Percentiles rank a stretch among this genome's conserved stretches.
Conservation (phyloP, 2,329 filamentous ascomycete genomes). For the Shiraia sp. region DNA sequence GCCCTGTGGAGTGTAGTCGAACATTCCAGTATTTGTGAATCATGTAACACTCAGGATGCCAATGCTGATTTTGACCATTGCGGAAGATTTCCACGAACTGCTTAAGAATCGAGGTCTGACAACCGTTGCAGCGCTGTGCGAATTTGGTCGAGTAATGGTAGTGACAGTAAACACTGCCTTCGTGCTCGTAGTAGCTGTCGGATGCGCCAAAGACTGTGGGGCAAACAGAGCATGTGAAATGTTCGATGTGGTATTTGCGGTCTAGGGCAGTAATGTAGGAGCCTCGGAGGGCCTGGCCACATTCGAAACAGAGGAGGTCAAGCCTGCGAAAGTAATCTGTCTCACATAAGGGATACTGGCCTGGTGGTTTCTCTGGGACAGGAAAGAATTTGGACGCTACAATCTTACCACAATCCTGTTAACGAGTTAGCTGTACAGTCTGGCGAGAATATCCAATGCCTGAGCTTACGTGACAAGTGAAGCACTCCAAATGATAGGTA, state of each 20-base stretch:
- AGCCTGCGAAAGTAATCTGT: conserved; percentile 94
- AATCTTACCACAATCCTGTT: conserved; percentile 95
- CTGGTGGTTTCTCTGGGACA: conserved; percentile 84
- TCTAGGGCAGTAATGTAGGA: conserved; percentile 98
- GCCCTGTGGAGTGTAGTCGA: conserved; percentile 61
- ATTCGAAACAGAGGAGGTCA: conserved; percentile 87
- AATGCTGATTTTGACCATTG: conserved; percentile 97
- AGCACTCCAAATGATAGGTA: conserved; percentile 96
- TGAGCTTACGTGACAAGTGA: conserved; percentile 84
- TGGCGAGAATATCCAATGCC: too few relatives aligned
- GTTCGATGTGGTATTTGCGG: conserved; percentile 94
- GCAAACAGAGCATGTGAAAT: conserved; percentile 97
- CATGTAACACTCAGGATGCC: conserved; percentile 99
- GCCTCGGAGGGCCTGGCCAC: conserved; percentile 87
- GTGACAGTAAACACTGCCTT: conserved; percentile 94
- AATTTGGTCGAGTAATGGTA: conserved; percentile 99
- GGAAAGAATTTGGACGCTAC: conserved; percentile 99
- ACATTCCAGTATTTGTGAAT: conserved; percentile 99
- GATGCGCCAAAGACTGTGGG: conserved; percentile 97
- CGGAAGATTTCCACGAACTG: conserved; percentile 99
- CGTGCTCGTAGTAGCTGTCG: conserved; percentile 98
- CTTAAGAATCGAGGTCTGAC: conserved; percentile 94
- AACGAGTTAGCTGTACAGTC: conserved; percentile 8
- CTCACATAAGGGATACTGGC: conserved; percentile 94
- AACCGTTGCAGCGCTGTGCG: conserved; percentile 93